Evolutionary conservation across 495 filamentous ascomycete species (phyloP).

Genomic region (Thermochaetoides thermophila): DNA sequence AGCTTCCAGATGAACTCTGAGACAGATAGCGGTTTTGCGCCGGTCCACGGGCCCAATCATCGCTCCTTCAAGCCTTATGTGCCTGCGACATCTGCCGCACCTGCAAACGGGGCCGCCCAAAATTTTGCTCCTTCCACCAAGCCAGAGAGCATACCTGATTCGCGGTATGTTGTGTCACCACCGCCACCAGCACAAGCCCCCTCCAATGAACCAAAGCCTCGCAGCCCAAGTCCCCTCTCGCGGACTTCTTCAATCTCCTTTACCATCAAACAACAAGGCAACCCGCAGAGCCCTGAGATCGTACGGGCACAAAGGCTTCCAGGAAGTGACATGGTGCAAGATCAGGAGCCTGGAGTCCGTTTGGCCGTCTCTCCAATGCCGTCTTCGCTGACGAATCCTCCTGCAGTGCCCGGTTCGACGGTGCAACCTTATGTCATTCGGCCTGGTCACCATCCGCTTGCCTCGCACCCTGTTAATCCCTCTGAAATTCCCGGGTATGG

Average conservation of each 20-base stretch:
- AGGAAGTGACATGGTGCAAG: background rate
- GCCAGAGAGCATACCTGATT: background rate
- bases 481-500: background rate
- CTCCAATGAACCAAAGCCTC: background rate
- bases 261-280: too few species aligned
- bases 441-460: slow-evolving; percentile 3
- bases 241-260: slow-evolving; percentile 2
- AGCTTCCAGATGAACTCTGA: too few species aligned
- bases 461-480: slow-evolving; percentile 1
- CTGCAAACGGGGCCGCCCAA: background rate
- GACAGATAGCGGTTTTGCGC: too few species aligned
- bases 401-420: background rate
- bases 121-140: background rate
- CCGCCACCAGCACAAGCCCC: background rate
- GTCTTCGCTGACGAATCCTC: background rate
- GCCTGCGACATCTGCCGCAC: background rate
- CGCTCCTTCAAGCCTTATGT: too few species aligned
- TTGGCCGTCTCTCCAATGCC: background rate
- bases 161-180: background rate
- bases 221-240: slow-evolving; percentile 3
- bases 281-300: too few species aligned
- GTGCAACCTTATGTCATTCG: background rate
- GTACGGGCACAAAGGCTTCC: background rate
- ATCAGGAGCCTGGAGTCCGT: background rate
- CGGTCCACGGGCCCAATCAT: too few species aligned